Base-by-base conservation (phyloP, 179 eudicot genomes). In the Beta corolliflora region DNA sequence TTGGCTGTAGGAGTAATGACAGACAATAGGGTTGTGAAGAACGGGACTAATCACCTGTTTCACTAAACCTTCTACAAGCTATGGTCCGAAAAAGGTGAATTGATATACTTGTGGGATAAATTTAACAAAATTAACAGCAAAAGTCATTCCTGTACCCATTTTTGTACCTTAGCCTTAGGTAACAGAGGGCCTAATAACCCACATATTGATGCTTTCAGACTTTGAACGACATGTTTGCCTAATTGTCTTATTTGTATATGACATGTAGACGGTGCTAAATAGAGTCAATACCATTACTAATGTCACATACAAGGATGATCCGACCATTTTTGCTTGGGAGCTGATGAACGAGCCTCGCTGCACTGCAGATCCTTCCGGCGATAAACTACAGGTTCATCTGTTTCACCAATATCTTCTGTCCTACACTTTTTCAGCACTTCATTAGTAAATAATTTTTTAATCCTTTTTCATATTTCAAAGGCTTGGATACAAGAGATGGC, bases 401-500 rank as follows among this genome's bases (percentile, higher is more conserved):
- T 71, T 52, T 76, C 36, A 54, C 14, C 53, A 36, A 14, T 13
- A 5, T 36, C 14, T 31, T 67, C 48, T 31, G 71, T 67, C 48
- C 36, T 67, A 11, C 46, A 67, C 71, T 29, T 31, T 36, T 12
- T 67, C 8, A 31, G 48, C 19, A 12, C 71, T 60, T 14, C 4
- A 48, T 25, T 76, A 16, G 55, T 14, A 3, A 50, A 25, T 25
- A 25, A 11, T 16, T 68, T 48, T 58, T 3, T n/a, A n/a, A 10
- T 70, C 13, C 6, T 71, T 70, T 45, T 45, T 8, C 55, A 45
- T 45, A 46, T 71, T 8, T 76, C 88, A 82, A 94, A 95, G 99
- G 94, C 90, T 55, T 95, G 98, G 99, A 90, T 95, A 80, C 90
- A 87, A 86, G 99, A 95, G 78, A 95, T 95, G 98, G 91, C 99